phyloP scores from a whole-genome alignment of 2,329 filamentous ascomycete species.

The Trichophyton benhamiae region DNA sequence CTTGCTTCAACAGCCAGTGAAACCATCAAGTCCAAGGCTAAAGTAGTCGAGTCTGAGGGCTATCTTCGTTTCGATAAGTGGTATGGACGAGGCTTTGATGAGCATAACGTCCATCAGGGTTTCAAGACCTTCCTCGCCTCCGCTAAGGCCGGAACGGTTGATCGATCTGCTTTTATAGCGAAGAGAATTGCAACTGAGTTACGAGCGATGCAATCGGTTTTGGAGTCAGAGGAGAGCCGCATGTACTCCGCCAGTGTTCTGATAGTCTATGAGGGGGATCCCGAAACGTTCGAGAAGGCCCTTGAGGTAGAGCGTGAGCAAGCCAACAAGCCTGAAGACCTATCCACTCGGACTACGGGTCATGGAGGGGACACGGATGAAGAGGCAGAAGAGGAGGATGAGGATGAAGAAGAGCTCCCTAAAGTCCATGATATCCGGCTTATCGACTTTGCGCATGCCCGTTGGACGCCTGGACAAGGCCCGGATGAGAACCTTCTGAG shows the following conservation, averaged over 20 bases:
- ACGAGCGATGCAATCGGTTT: constrained; percentile 34
- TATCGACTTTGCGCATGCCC: constrained; percentile 93
- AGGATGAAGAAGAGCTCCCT: constrained; percentile 44
- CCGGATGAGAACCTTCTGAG: constrained; percentile 72
- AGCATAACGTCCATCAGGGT: constrained; percentile 43
- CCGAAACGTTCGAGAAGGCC: constrained; percentile 40
- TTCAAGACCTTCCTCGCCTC: constrained; percentile 47
- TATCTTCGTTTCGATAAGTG: constrained; percentile 53
- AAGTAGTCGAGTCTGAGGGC: constrained; percentile 37
- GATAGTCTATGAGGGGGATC: constrained; percentile 55
- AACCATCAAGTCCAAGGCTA: constrained; percentile 35
- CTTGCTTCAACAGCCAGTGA: constrained; percentile 39
- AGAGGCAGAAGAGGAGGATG: constrained; percentile 35
- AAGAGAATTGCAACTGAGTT: constrained; percentile 32
- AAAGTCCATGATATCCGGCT: constrained; percentile 70
- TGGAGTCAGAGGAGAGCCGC: constrained; percentile 47
- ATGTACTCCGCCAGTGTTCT: constrained; percentile 57
- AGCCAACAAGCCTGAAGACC: constrained; percentile 21
- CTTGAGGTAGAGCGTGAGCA: constrained; percentile 26
- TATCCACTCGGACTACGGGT: constrained; percentile 13
- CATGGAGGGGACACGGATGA: constrained; percentile 17
- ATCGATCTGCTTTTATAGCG: constrained; percentile 34
- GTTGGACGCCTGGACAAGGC: constrained; percentile 67
- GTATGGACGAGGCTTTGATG: constrained; percentile 49
- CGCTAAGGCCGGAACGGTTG: constrained; percentile 28